A percentile compares a stretch with the other conserved stretches of the same genome.
Evolutionary conservation across 2,329 filamentous ascomycete genomes (phyloP).

Genomic region (Calonectria fujianensis): DNA sequence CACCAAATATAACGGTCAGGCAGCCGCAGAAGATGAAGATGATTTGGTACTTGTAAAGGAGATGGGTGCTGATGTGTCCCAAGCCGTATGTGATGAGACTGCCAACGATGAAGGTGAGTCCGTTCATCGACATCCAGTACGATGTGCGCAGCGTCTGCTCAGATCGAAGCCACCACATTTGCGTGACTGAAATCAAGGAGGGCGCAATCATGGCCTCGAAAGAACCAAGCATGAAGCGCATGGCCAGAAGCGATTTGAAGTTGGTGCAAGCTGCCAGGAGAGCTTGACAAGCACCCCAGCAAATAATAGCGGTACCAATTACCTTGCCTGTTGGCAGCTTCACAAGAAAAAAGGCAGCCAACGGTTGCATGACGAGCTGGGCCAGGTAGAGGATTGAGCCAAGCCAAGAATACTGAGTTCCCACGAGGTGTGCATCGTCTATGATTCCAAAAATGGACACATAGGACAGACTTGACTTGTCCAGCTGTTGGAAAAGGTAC

Average conservation of each 20-base stretch:
- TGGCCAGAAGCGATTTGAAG: constrained; percentile 66
- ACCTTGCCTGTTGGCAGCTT: constrained; percentile 74
- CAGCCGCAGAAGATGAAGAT: constrained; percentile 53
- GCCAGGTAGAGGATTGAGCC: constrained; percentile 61
- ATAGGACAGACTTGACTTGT: constrained; percentile 69
- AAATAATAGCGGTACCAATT: constrained; percentile 68
- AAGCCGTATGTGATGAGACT: constrained; percentile 9
- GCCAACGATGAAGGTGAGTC: constrained; percentile 7
- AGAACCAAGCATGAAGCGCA: constrained; percentile 67
- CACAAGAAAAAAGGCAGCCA: constrained; percentile 73
- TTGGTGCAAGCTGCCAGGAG: constrained; percentile 71
- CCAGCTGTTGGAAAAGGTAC: constrained; percentile 51
- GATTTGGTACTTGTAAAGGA: constrained; percentile 37
- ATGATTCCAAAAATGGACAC: constrained; percentile 79
- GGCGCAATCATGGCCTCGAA: constrained; percentile 63
- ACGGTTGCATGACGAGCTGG: constrained; percentile 67
- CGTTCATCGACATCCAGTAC: constrained; percentile 25
- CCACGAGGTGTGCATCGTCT: constrained; percentile 68
- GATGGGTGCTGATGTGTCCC: constrained; percentile 3
- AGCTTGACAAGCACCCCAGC: constrained; percentile 72
- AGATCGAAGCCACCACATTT: constrained; percentile 24
- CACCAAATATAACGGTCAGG: constrained; percentile 64
- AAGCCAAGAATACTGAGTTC: constrained; percentile 79
- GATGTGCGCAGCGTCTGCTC: constrained; percentile 26
- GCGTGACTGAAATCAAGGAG: constrained; percentile 7